Base-by-base conservation (phyloP, 495 filamentous ascomycete species). In the Glutinoglossum americanum region DNA sequence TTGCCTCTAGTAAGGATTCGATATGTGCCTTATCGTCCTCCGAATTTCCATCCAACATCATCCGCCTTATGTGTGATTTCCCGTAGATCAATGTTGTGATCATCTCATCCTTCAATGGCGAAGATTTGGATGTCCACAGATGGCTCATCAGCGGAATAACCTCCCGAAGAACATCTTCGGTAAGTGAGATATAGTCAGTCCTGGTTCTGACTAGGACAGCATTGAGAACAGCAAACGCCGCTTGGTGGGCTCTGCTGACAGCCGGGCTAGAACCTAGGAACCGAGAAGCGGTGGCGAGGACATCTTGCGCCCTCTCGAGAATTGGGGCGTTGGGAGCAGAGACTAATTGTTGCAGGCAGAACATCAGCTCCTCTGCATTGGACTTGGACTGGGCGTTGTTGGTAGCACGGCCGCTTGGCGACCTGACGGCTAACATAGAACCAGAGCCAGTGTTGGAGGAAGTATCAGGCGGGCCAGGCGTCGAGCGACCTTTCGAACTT, bases 171-270 rank as follows among this genome's bases (percentile, higher is more conserved):
- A 80, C 68, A 37, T 69, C 72, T 59, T 75, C 73, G 13, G 79
- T 76, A 27, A 93, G 70, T 15, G 74, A 65, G 19, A 80, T 73
- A 57, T 84, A 75, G 63, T 93, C 84, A 35, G 80, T 78, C 41
- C 85, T 71, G 1, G 80, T 77, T 61, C 71, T 77, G 32, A 70
- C 70, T 45, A 92, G 66, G 35, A 95, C 69, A 61, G 72, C 70
- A 70, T 92, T 93, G 61, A 97, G 75, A 55, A 79, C 73, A 44
- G 79, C 81, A 61, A 95, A 85, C 21, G 81, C 83, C 54, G 79
- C 67, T 61, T 84, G 81, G 59, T 86, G 82, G 32, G 79, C 70
- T 64, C 74, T 79, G 58, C 78, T 77, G 60, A 80, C 69, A 62
- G 73, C 74, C 28, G 72, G 66, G 11, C 79, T 81, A 37, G 77